Percentiles rank a stretch among this genome's conserved stretches.
Conservation (phyloP, 2,329 filamentous ascomycete species). For the Fusarium pilosicola region DNA sequence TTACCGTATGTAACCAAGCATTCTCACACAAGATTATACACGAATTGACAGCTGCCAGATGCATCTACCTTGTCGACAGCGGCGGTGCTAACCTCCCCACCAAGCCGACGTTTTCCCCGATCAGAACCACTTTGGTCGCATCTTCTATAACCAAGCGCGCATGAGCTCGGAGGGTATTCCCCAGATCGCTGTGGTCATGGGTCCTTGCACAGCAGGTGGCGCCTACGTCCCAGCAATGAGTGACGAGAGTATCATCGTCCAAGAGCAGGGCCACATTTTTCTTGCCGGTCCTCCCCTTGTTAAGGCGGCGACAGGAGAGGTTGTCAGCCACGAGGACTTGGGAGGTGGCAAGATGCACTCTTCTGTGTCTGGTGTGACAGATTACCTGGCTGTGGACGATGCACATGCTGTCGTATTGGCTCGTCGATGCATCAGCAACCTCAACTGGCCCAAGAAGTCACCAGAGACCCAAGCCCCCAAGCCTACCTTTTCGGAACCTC, state of each 20-base stretch:
- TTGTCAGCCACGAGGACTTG: constrained; percentile 88
- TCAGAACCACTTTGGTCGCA: constrained; percentile 92
- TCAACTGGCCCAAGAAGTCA: constrained; percentile 79
- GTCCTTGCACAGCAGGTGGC: constrained; percentile 93
- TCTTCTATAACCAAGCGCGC: constrained; percentile 97
- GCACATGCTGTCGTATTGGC: constrained; percentile 90
- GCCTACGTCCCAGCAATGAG: constrained; percentile 98
- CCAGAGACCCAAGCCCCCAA: constrained; percentile 52
- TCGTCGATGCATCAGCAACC: constrained; percentile 83
- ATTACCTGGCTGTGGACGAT: constrained; percentile 94
- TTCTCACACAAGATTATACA: background rate
- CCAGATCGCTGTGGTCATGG: constrained; percentile 96
- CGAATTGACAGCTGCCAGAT: constrained; percentile 56
- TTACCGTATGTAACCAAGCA: constrained; percentile 62
- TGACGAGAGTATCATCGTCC: constrained; percentile 96
- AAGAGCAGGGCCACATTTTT: constrained; percentile 97
- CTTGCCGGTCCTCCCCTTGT: constrained; percentile 93
- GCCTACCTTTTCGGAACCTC: constrained; percentile 73
- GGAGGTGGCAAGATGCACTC: constrained; percentile 91
- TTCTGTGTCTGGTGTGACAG: constrained; percentile 90
- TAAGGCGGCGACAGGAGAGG: constrained; percentile 94
- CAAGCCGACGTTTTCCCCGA: constrained; percentile 97
- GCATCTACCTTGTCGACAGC: constrained; percentile 96
- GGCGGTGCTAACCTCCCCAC: constrained; percentile 93
- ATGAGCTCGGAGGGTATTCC: constrained; percentile 92